Percentiles rank a stretch among this genome's conserved stretches.
These are phyloP conservation scores for Globisporangium rhizosaccharum DNA, from an alignment of 352 stramenopile genomes.

Conservation along the genomic window DNA sequence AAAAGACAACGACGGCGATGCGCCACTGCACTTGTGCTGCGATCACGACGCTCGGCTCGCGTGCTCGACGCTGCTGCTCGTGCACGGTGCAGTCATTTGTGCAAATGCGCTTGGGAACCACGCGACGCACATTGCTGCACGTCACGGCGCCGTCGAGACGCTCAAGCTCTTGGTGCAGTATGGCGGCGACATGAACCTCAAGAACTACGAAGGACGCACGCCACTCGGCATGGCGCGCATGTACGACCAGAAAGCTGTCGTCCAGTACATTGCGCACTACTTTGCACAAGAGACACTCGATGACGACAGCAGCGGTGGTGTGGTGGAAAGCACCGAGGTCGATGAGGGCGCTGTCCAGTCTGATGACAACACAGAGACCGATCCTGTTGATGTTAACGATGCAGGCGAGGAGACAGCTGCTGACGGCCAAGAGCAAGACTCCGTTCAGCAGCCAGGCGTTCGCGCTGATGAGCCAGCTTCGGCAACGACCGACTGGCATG, in stretches of 20 bases:
- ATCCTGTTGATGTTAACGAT: too few relatives aligned
- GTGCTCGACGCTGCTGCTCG: conserved; percentile 55
- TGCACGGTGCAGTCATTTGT: conserved; percentile 41
- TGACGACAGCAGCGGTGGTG: neutral
- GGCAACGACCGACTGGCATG: conserved; percentile 40
- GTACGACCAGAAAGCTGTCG: conserved; percentile 42
- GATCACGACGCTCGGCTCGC: conserved; percentile 36
- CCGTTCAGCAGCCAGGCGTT: too few relatives aligned
- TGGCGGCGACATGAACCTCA: conserved; percentile 75
- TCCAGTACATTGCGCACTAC: conserved; percentile 53
- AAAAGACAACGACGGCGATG: conserved; percentile 62
- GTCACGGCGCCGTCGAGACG: conserved; percentile 54
- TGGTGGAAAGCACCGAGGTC: neutral
- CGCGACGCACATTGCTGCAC: conserved; percentile 65
- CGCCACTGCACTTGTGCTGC: conserved; percentile 61
- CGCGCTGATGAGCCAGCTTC: neutral
- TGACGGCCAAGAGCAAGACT: neutral
- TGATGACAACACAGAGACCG: neutral
- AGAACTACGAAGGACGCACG: conserved; percentile 79
- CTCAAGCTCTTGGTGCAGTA: conserved; percentile 73
- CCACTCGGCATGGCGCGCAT: conserved; percentile 73
- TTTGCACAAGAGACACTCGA: conserved; percentile 46
- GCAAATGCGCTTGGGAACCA: conserved; percentile 65
- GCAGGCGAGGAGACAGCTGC: neutral
- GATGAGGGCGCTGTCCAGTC: neutral